A percentile compares a stretch with the other conserved stretches of the same genome.
phyloP scores from a whole-genome alignment of 2,329 filamentous ascomycete species.

The Colletotrichum costaricense region DNA sequence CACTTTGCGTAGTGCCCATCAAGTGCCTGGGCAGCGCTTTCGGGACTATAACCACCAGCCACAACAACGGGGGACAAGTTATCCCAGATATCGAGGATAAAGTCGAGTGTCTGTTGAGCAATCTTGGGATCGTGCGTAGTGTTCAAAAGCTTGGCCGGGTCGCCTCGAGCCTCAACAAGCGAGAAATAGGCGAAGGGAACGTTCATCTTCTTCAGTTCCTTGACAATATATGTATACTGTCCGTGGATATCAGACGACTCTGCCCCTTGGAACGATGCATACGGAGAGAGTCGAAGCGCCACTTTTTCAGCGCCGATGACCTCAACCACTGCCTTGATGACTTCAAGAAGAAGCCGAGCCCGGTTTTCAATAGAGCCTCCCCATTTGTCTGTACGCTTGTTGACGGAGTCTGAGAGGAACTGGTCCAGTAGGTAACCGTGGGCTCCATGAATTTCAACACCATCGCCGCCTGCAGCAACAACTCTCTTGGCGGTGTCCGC shows the following conservation, averaged over 20 bases:
- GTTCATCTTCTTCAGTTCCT: conserved; percentile 41
- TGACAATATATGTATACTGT: conserved; percentile 41
- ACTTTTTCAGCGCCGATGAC: conserved; percentile 46
- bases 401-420: conserved; percentile 57
- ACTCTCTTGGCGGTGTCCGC: conserved; percentile 60
- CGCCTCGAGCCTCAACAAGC: conserved; percentile 43
- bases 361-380: conserved; percentile 62
- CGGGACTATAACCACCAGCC: conserved; percentile 40
- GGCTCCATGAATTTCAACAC: conserved; percentile 65
- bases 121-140: conserved; percentile 49
- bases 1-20: conserved; percentile 43
- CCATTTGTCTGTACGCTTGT: conserved; percentile 60
- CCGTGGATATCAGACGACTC: conserved; percentile 37
- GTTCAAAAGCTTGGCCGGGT: conserved; percentile 42
- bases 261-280: conserved; percentile 41
- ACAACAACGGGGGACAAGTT: conserved; percentile 43
- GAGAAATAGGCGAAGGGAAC: conserved; percentile 42
- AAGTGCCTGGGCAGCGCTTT: conserved; percentile 35
- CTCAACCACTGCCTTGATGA: conserved; percentile 47
- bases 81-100: conserved; percentile 44
- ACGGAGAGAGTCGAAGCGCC: conserved; percentile 52
- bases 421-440: conserved; percentile 70
- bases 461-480: conserved; percentile 71
- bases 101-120: conserved; percentile 42
- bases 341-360: conserved; percentile 57